A percentile compares a stretch with the other conserved stretches of the same genome.
Evolutionary conservation across 805 yeast species (phyloP).

Genomic region (Blastobotrys muscicola): DNA sequence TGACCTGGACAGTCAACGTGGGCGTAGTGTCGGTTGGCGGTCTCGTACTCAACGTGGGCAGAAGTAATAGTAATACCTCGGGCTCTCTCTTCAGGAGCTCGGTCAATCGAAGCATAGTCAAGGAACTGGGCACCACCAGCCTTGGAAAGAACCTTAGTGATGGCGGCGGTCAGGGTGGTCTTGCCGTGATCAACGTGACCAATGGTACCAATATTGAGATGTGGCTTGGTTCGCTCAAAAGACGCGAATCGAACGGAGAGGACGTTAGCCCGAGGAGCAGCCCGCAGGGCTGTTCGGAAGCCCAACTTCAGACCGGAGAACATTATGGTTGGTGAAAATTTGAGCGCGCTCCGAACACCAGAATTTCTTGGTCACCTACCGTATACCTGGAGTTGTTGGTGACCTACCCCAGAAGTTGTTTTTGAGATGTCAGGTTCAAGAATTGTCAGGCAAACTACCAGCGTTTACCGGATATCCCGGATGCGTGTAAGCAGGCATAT

Average conservation of each 20-base stretch:
- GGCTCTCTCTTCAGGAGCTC: conserved; percentile 98
- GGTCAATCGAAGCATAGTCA: conserved; percentile 89
- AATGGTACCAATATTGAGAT: conserved; percentile 88
- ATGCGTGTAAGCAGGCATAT: no score
- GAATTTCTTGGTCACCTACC: no score
- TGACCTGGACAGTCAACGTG: conserved; percentile 99
- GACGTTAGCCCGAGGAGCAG: conserved; percentile 3
- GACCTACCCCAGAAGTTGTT: no score
- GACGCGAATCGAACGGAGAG: conserved; percentile 22
- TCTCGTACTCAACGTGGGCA: conserved; percentile 96
- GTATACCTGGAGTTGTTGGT: no score
- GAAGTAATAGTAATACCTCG: conserved; percentile 98
- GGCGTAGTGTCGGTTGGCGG: conserved; percentile 90
- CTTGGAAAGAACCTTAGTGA: conserved; percentile 84
- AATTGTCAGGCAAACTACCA: no score
- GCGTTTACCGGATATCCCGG: no score
- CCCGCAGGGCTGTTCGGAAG: conserved; percentile 4
- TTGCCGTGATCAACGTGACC: conserved; percentile 60
- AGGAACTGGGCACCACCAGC: conserved; percentile 88
- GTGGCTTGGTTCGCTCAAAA: conserved; percentile 93
- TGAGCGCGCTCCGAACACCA: background rate
- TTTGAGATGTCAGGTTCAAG: no score
- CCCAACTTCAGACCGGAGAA: conserved; percentile 5
- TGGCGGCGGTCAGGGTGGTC: conserved; percentile 96
- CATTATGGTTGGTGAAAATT: conserved; percentile 1